These are phyloP conservation scores for Russula sp. DNA, from an alignment of 768 basidiomycete species.

Conservation along the genomic window DNA sequence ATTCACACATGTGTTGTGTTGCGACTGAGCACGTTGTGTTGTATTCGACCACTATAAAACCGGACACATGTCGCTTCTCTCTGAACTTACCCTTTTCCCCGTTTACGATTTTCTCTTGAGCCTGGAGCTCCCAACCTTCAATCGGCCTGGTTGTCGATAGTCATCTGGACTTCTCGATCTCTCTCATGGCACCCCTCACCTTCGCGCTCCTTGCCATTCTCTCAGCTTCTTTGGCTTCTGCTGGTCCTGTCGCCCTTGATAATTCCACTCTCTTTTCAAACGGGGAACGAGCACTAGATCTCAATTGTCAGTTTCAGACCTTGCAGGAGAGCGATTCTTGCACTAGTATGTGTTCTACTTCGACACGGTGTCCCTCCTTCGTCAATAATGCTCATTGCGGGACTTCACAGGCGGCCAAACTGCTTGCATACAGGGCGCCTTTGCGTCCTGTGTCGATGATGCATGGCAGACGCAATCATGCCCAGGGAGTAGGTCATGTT, in stretches of 20 bases:
- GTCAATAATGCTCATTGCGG: background rate
- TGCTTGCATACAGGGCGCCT: constrained; percentile 38
- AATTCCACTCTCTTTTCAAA: constrained; percentile 39
- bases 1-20: background rate
- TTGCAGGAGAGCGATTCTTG: constrained; percentile 40
- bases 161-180: background rate
- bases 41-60: constrained; percentile 1
- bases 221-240: constrained; percentile 27
- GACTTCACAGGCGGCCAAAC: constrained; percentile 33
- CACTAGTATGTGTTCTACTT: constrained; percentile 30
- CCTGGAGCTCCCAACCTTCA: constrained; percentile 12
- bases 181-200: constrained; percentile 10
- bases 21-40: background rate
- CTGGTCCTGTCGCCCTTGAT: constrained; percentile 33
- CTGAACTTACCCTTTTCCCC: background rate
- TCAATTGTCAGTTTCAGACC: constrained; percentile 41
- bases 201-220: constrained; percentile 23
- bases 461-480: constrained; percentile 38
- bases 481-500: constrained; percentile 35
- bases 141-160: constrained; percentile 10
- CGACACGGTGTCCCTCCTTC: background rate
- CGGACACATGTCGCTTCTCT: background rate
- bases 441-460: constrained; percentile 37
- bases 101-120: background rate
- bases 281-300: constrained; percentile 42